Evolutionary conservation across 2,329 filamentous ascomycete species (phyloP).

Genomic region (Trichoderma breve): DNA sequence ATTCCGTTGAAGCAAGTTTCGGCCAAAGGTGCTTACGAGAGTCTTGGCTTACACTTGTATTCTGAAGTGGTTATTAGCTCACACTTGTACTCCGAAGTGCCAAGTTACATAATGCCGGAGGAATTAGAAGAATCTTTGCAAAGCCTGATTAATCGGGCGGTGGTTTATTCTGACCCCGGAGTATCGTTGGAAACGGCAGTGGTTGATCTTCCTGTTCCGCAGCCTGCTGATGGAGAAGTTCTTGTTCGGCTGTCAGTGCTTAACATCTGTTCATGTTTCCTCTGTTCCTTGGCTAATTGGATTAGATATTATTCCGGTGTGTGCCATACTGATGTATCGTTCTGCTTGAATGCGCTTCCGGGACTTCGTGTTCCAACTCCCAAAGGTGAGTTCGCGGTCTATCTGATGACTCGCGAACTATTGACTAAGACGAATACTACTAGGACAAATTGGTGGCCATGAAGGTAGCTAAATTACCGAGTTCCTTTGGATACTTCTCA

Average conservation of each 20-base stretch:
- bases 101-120: neutral
- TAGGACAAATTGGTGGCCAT: neutral
- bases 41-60: neutral
- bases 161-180: neutral
- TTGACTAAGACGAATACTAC: neutral
- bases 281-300: neutral
- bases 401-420: neutral
- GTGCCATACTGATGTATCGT: neutral
- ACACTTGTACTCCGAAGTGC: neutral
- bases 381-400: neutral
- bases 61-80: neutral
- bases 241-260: neutral
- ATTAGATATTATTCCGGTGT: neutral
- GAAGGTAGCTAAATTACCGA: neutral
- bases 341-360: neutral
- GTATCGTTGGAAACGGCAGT: neutral
- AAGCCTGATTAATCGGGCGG: neutral
- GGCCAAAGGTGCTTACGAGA: neutral
- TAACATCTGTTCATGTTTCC: neutral
- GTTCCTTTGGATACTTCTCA: rapidly evolving
- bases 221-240: neutral
- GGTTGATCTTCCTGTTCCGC: neutral
- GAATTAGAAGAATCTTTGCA: neutral
- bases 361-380: neutral
- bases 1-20: neutral